phyloP scores from a whole-genome alignment of 1,139 yeast genomes.

The Kodamaea ohmeri region DNA sequence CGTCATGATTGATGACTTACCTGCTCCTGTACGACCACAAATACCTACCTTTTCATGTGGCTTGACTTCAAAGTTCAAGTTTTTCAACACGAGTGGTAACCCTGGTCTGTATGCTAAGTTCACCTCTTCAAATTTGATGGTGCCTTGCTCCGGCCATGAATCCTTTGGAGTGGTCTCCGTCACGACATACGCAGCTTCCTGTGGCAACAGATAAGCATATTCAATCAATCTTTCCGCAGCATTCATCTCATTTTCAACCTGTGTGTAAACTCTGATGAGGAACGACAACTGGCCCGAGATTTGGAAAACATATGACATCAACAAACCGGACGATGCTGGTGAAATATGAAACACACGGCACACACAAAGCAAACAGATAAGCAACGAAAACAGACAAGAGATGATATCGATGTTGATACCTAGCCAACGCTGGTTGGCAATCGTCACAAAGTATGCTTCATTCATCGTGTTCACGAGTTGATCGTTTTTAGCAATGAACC shows the following conservation, averaged over 20 bases:
- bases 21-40: slow-evolving; percentile 82
- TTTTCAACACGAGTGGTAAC: slow-evolving; percentile 68
- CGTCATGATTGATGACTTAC: slow-evolving; percentile 67
- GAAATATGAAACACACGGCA: slow-evolving; percentile 58
- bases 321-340: slow-evolving; percentile 70
- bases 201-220: slow-evolving; percentile 53
- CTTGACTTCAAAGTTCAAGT: slow-evolving; percentile 45
- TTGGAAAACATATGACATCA: slow-evolving; percentile 57
- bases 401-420: slow-evolving; percentile 56
- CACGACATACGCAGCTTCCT: slow-evolving; percentile 37
- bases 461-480: slow-evolving; percentile 58
- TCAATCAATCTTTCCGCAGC: slow-evolving; percentile 75
- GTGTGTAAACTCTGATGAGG: slow-evolving; percentile 55
- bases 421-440: slow-evolving; percentile 79
- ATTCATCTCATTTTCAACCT: slow-evolving; percentile 79
- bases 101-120: slow-evolving; percentile 71
- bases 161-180: slow-evolving; percentile 55
- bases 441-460: slow-evolving; percentile 64
- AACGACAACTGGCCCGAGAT: slow-evolving; percentile 48
- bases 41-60: slow-evolving; percentile 67
- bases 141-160: slow-evolving; percentile 44
- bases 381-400: slow-evolving; percentile 37
- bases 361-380: slow-evolving; percentile 60
- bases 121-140: slow-evolving; percentile 55
- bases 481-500: slow-evolving; percentile 53